Percentiles rank a stretch among this genome's conserved stretches.
phyloP scores from a whole-genome alignment of 1,284 basidiomycete species.

The Xerocomus nothofagi region DNA sequence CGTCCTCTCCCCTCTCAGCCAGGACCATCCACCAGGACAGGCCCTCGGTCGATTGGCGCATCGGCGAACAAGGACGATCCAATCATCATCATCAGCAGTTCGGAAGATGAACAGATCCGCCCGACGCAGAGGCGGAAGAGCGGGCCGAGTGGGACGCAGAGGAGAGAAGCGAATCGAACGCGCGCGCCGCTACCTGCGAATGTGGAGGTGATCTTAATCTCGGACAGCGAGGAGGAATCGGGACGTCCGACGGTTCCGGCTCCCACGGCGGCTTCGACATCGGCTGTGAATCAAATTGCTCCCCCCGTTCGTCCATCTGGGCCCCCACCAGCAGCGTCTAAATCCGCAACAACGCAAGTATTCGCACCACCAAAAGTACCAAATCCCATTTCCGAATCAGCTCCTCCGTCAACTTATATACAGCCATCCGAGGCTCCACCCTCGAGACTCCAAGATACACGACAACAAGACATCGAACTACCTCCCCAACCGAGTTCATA shows the following conservation, averaged over 20 bases:
- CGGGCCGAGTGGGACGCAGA: conserved; percentile 3
- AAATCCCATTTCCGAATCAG: background rate
- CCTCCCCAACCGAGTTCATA: background rate
- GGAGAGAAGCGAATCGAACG: background rate
- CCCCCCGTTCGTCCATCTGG: background rate
- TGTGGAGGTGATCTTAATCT: conserved; percentile 29
- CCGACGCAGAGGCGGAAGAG: conserved; percentile 4
- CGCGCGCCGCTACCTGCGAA: conserved; percentile 7
- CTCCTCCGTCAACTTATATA: background rate
- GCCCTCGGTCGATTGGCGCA: background rate
- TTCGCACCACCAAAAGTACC: background rate
- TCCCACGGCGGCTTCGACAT: background rate
- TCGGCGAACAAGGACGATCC: conserved; percentile 12
- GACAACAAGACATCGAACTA: background rate
- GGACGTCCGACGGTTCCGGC: background rate
- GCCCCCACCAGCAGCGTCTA: background rate
- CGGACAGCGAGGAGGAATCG: conserved; percentile 29
- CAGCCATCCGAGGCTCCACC: background rate
- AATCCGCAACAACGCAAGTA: background rate
- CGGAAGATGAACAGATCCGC: conserved; percentile 17
- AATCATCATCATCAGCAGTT: conserved; percentile 29
- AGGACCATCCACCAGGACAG: background rate
- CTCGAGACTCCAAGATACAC: background rate
- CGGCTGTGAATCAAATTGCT: background rate
- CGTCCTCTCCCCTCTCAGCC: conserved; percentile 5